Percentiles rank a stretch among this genome's conserved stretches.
phyloP scores from a whole-genome alignment of 1,284 basidiomycete genomes.

The Cryptococcus jaspeensis region DNA sequence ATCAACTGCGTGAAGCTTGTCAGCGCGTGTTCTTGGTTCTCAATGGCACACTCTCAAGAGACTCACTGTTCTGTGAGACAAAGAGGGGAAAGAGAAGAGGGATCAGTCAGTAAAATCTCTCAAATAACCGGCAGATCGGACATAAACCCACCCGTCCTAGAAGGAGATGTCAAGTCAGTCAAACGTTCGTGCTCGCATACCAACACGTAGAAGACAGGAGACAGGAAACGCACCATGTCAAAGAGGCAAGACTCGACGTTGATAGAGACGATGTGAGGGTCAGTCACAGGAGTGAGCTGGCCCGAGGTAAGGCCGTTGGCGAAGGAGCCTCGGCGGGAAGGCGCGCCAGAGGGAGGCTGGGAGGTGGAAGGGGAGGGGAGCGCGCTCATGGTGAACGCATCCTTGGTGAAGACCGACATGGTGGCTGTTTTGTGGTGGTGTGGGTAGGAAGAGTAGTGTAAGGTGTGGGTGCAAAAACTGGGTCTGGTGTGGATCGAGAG shows the following conservation, averaged over 20 bases:
- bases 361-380: conserved; percentile 40
- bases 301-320: conserved; percentile 24
- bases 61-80: too few species aligned
- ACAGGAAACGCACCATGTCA: conserved; percentile 49
- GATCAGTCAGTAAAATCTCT: too few species aligned
- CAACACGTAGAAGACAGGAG: too few species aligned
- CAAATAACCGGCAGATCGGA: too few species aligned
- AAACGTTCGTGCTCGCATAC: too few species aligned
- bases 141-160: too few species aligned
- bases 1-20: conserved; percentile 20
- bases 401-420: conserved; percentile 52
- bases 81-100: too few species aligned
- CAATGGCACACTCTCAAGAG: too few species aligned
- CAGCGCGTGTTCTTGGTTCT: too few species aligned
- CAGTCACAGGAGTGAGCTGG: conserved; percentile 74
- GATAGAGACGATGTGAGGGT: conserved; percentile 57
- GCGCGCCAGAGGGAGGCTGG: conserved; percentile 29
- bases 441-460: conserved; percentile 38
- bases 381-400: conserved; percentile 51
- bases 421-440: conserved; percentile 33
- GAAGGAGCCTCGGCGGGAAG: conserved; percentile 40
- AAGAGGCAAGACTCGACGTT: conserved; percentile 51
- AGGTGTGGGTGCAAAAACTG: conserved; percentile 22
- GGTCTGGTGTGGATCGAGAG: neutral
- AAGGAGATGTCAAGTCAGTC: too few species aligned